Evolutionary conservation across 2,329 filamentous ascomycete species (phyloP).

Genomic region (Cercospora berteroae): DNA sequence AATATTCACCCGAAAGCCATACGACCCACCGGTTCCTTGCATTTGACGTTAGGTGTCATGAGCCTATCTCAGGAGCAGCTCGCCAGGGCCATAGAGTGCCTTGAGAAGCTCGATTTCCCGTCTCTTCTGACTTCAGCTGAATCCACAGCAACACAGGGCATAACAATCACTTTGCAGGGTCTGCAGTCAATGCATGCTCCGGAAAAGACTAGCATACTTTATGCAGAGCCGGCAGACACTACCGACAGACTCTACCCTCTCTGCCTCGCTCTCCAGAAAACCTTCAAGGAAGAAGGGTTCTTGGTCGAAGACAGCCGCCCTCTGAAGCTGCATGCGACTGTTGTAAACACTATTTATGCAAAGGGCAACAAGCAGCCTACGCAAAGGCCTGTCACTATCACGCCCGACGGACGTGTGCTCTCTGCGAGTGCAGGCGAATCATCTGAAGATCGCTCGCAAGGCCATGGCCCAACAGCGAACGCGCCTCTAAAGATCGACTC

Average conservation of each 20-base stretch:
- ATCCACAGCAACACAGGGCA: neutral
- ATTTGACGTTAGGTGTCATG: slow-evolving; percentile 87
- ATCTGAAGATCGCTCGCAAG: slow-evolving; percentile 21
- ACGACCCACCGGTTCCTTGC: slow-evolving; percentile 74
- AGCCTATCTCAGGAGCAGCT: slow-evolving; percentile 59
- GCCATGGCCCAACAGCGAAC: slow-evolving; percentile 38
- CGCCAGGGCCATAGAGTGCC: slow-evolving; percentile 45
- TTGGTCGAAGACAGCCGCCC: slow-evolving; percentile 60
- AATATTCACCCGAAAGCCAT: slow-evolving; percentile 55
- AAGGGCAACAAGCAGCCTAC: slow-evolving; percentile 41
- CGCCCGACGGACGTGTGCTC: neutral
- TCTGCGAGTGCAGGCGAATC: neutral
- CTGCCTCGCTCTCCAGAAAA: slow-evolving; percentile 54
- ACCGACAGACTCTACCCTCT: slow-evolving; percentile 55
- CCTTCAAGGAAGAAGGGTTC: slow-evolving; percentile 57
- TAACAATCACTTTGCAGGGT: slow-evolving; percentile 45
- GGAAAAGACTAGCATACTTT: slow-evolving; percentile 61
- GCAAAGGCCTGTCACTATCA: slow-evolving; percentile 4
- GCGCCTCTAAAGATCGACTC: slow-evolving; percentile 46
- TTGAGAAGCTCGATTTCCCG: slow-evolving; percentile 31
- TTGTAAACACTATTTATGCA: slow-evolving; percentile 82
- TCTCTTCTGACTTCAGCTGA: slow-evolving; percentile 22
- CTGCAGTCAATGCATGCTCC: slow-evolving; percentile 62
- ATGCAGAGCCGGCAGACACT: slow-evolving; percentile 59
- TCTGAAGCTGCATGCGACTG: slow-evolving; percentile 76